phyloP scores from a whole-genome alignment of 202 grass and related monocot genomes.

The Dendrocalamus latiflorus region DNA sequence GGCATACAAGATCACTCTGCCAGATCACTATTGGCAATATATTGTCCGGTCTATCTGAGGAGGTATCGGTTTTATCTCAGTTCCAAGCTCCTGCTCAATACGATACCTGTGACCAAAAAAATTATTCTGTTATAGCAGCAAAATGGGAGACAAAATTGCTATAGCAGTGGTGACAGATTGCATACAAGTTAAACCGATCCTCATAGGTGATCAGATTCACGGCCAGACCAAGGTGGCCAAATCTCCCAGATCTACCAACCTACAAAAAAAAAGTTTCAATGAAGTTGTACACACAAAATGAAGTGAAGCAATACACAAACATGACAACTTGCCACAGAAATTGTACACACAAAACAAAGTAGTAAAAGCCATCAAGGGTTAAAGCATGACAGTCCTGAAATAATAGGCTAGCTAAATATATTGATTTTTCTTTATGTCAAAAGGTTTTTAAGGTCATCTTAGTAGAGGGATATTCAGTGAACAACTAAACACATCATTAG shows the following conservation, averaged over 20 bases:
- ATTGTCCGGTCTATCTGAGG: conserved; percentile 75
- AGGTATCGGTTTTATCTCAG: conserved; percentile 92
- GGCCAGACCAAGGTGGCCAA: conserved; percentile 80
- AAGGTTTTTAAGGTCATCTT: not conserved
- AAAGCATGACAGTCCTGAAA: not conserved
- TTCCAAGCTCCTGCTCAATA: conserved; percentile 88
- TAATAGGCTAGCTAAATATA: not conserved
- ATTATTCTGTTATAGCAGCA: not conserved
- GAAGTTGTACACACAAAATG: not conserved
- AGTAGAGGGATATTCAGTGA: not conserved
- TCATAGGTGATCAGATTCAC: conserved; percentile 90
- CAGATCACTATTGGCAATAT: conserved; percentile 63
- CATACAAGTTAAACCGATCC: conserved; percentile 92
- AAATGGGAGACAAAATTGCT: not conserved
- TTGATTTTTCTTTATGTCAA: not conserved
- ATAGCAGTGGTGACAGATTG: not conserved
- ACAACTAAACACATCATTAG: not conserved
- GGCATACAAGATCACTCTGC: conserved; percentile 10
- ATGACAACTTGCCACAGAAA: too few species aligned
- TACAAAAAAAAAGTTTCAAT: conserved; percentile 21
- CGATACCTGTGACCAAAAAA: conserved; percentile 47
- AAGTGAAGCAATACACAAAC: not conserved
- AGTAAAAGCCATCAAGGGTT: not conserved
- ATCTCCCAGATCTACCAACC: conserved; percentile 88
- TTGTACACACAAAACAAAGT: not conserved